Evolutionary conservation across 140 eudicot species (phyloP), one percentile per base, ranked within the genome.

Genomic region (Bidens hawaiensis): DNA sequence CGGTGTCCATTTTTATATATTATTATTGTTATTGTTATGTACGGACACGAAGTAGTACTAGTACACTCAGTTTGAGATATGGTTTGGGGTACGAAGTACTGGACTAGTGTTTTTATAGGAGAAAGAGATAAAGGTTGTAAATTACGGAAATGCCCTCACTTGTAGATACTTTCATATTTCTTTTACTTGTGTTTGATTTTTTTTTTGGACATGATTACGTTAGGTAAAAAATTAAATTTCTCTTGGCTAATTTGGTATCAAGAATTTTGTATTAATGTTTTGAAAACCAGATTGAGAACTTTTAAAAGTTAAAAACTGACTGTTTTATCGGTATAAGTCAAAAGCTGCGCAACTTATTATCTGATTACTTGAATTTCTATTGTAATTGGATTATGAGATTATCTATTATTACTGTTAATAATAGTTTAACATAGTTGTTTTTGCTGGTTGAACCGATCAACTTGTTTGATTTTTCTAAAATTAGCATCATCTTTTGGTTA

Each of bases 91-190:
- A n/a, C 17, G 22, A 17, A 5, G 43, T 36, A 36, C 43, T 36
- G 43, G 43, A 6, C 3, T 36, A 8, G 43, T 6, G 52, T 46
- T 60, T 63, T 52, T 53, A 72, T 72, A 72, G 77, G 60, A 54
- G n/a, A 72, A 60, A 53, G 26, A 46, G 24, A 46, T 0, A 48
- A 4, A 42, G 8, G 14, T 16, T 14, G 12, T 16, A 60, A 60
- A 2, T 70, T 61, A 71, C 69, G 0, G 1, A 8, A 7, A 8
- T 71, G 34, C 63, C 76, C 76, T n/a, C n/a, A n/a, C n/a, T 25
- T 42, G 46, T 63, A 14, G 71, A 50, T 19, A 31, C n/a, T 30
- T 64, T 23, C 2, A 1, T 42, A 48, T 34, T 16, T 7, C 5
- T 50, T 49, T 34, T n/a, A n/a, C n/a, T n/a, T n/a, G n/a, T n/a